These are phyloP conservation scores for Aspergillus sclerotiicarbonarius DNA, from an alignment of 495 filamentous ascomycete species.

Conservation along the genomic window DNA sequence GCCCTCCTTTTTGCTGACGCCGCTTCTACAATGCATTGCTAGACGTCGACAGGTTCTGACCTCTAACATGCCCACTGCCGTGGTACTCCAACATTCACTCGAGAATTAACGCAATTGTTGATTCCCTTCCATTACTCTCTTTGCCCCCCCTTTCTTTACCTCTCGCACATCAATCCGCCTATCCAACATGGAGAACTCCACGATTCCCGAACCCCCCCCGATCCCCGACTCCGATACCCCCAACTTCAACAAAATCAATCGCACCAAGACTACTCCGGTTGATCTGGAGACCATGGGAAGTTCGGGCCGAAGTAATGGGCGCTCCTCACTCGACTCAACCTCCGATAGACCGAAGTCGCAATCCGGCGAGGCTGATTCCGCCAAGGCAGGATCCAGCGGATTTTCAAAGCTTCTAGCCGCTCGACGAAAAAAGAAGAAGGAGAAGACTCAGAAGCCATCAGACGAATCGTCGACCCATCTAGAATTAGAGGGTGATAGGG, in stretches of 20 bases:
- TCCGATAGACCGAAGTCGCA: slow-evolving; percentile 44
- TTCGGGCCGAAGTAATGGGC: slow-evolving; percentile 40
- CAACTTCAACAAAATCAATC: slow-evolving; percentile 25
- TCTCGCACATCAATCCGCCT: slow-evolving; percentile 5
- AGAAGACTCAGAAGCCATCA: slow-evolving; percentile 30
- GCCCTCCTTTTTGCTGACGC: slow-evolving; percentile 4
- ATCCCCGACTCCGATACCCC: slow-evolving; percentile 28
- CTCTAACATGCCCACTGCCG: background rate
- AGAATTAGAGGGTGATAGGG: slow-evolving; percentile 22
- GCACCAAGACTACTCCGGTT: slow-evolving; percentile 32
- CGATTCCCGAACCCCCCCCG: slow-evolving; percentile 18
- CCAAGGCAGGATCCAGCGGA: slow-evolving; percentile 39
- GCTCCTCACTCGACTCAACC: slow-evolving; percentile 43
- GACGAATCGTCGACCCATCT: slow-evolving; percentile 26
- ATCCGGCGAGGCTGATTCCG: slow-evolving; percentile 37
- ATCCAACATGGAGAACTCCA: slow-evolving; percentile 32
- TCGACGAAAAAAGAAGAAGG: slow-evolving; percentile 46
- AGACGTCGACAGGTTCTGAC: background rate
- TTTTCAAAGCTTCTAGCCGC: slow-evolving; percentile 55
- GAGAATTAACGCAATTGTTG: background rate
- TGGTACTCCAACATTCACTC: background rate
- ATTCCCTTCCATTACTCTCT: background rate
- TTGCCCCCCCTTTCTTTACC: slow-evolving; percentile 2
- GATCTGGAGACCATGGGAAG: slow-evolving; percentile 35
- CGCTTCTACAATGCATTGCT: background rate